phyloP scores from a whole-genome alignment of 148 eudicot genomes.

The Rhododendron griersonianum region DNA sequence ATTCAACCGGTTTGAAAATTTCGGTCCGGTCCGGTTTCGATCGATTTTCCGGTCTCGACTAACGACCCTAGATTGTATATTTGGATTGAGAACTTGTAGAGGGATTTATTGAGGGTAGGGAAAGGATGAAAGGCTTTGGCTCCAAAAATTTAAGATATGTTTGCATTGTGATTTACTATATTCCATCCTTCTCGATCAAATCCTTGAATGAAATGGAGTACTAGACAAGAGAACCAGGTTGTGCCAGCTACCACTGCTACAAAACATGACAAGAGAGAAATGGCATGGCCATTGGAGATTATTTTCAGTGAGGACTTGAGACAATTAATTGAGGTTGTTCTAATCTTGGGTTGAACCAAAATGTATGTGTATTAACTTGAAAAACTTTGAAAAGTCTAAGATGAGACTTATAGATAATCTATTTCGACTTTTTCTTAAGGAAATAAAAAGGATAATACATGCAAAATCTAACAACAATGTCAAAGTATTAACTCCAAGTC shows the following conservation, averaged over 20 bases:
- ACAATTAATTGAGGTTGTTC: background rate
- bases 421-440: background rate
- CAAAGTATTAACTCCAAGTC: background rate
- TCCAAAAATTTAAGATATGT: background rate
- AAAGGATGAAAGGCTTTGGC: background rate
- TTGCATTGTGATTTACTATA: background rate
- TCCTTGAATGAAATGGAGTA: background rate
- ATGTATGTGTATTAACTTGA: background rate
- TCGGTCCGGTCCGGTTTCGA: too few relatives aligned
- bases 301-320: background rate
- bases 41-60: too few relatives aligned
- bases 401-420: background rate
- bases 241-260: background rate
- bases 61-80: background rate
- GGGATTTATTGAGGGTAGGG: too few relatives aligned
- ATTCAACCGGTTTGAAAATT: too few relatives aligned
- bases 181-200: background rate
- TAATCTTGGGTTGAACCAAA: background rate
- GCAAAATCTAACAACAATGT: background rate
- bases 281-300: background rate
- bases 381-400: background rate
- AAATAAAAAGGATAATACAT: background rate
- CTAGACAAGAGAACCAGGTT: background rate
- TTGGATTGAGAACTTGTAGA: too few relatives aligned
- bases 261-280: background rate